Base-by-base conservation (phyloP, 1,284 basidiomycete genomes). In the Marasmius oreades region DNA sequence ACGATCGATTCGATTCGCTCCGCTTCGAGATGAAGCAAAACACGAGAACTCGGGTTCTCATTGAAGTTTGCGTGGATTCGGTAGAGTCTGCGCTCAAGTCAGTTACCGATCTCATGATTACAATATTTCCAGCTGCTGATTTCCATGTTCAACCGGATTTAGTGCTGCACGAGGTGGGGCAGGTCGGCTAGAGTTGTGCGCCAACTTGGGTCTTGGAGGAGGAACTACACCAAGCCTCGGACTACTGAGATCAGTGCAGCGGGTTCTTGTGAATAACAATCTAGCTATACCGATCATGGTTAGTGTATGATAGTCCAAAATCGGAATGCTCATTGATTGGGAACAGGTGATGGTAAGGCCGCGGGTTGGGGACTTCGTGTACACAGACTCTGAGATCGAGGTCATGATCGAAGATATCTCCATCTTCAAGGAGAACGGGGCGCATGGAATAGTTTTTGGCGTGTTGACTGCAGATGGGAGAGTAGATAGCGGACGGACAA, bases 31-130 rank as follows among this genome's bases (percentile, higher is more conserved):
- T 18, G 12, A 45, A 20, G 6, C 22, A 16, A 2, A 22, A 12
- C 18, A 18, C 37, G 3, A 11, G 7, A 16, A 16, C 45, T 36
- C 22, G 31, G 26, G 36, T 61, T 14, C 28, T 76, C 20, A 73
- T 92, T 55, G 90, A 92, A 71, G 84, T 92, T 59, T 92, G 90
- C 65, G 76, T 92, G 42, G 90, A 92, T 72, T 92, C 90, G 4
- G 79, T 90, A 16, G 81, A 85, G 63, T 90, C 88, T 16, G 87
- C 90, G 2, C 63, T 81, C 55, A 80, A 79, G 88, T 90, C 50
- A 55, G 84, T 79, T 43, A 39, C 48, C 46, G 43, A 33, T 46
- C 14, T 22, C 33, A 36, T 52, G 51, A 45, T 37, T 14, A 53
- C 18, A 34, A 12, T 44, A 43, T 11, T n/a, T 16, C 62, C 43